A percentile compares a stretch with the other conserved stretches of the same genome.
Evolutionary conservation across 371 early-diverging fungal genomes (phyloP).

Genomic region (Lichtheimia ramosa): DNA sequence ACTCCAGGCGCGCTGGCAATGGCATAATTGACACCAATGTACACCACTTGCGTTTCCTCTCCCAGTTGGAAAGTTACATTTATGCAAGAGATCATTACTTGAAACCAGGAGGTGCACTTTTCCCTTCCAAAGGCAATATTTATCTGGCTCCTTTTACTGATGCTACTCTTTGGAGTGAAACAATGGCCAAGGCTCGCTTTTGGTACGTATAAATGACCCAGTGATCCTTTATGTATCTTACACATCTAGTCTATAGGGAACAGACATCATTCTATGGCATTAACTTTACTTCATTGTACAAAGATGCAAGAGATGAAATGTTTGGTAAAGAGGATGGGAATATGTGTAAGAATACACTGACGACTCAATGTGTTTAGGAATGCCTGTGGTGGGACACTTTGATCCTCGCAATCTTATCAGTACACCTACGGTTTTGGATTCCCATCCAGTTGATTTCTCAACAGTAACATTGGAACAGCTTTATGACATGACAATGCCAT

Average conservation of each 20-base stretch:
- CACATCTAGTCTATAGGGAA: constrained; percentile 46
- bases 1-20: background rate
- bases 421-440: constrained; percentile 49
- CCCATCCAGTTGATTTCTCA: constrained; percentile 78
- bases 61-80: constrained; percentile 77
- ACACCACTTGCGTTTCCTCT: constrained; percentile 3
- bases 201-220: constrained; percentile 49
- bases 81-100: constrained; percentile 88
- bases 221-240: background rate
- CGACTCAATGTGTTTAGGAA: constrained; percentile 26
- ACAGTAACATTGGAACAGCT: constrained; percentile 77
- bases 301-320: constrained; percentile 82
- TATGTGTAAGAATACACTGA: background rate
- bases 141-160: constrained; percentile 88
- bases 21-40: background rate
- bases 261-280: constrained; percentile 90
- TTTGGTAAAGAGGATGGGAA: constrained; percentile 57
- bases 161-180: constrained; percentile 85
- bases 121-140: constrained; percentile 89
- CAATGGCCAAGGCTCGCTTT: constrained; percentile 88
- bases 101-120: constrained; percentile 90
- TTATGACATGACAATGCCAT: constrained; percentile 82
- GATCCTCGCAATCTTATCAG: constrained; percentile 84
- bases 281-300: constrained; percentile 82
- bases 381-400: constrained; percentile 94